These are phyloP conservation scores for Pseudoturritis turrita DNA, from an alignment of 345 rosid genomes.

Conservation along the genomic window DNA sequence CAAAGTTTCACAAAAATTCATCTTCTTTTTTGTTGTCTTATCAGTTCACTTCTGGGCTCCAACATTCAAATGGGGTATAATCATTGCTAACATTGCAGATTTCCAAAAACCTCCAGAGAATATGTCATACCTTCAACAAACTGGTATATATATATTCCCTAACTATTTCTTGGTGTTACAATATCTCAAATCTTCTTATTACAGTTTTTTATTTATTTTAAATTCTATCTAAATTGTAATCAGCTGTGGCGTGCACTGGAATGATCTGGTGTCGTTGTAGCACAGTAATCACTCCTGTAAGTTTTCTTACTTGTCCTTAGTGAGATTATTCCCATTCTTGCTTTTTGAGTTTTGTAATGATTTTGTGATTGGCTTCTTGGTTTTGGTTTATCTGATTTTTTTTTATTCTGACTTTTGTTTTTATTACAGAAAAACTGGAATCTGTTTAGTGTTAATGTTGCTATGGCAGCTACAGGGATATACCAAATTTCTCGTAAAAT, in stretches of 20 bases:
- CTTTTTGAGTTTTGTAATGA: neutral
- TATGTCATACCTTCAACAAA: conserved; percentile 45
- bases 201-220: neutral
- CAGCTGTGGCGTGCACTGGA: conserved; percentile 77
- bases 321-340: neutral
- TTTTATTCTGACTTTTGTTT: conserved; percentile 7
- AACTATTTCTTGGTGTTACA: neutral
- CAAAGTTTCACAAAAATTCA: neutral
- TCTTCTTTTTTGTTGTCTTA: neutral
- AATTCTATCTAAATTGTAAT: neutral
- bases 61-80: conserved; percentile 49
- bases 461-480: conserved; percentile 80
- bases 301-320: conserved; percentile 22
- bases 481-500: conserved; percentile 81
- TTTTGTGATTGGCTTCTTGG: neutral
- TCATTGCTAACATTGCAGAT: conserved; percentile 48
- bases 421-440: conserved; percentile 95
- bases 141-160: conserved; percentile 8
- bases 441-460: conserved; percentile 74
- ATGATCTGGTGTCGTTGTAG: conserved; percentile 75
- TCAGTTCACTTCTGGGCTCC: conserved; percentile 74
- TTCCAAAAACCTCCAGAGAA: conserved; percentile 45
- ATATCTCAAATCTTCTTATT: neutral
- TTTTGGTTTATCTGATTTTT: neutral
- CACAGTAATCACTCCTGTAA: conserved; percentile 73